Percentiles rank a stretch among this genome's conserved stretches.
These are phyloP conservation scores for Venturia asperata DNA, from an alignment of 2,329 filamentous ascomycete genomes.

Conservation along the genomic window DNA sequence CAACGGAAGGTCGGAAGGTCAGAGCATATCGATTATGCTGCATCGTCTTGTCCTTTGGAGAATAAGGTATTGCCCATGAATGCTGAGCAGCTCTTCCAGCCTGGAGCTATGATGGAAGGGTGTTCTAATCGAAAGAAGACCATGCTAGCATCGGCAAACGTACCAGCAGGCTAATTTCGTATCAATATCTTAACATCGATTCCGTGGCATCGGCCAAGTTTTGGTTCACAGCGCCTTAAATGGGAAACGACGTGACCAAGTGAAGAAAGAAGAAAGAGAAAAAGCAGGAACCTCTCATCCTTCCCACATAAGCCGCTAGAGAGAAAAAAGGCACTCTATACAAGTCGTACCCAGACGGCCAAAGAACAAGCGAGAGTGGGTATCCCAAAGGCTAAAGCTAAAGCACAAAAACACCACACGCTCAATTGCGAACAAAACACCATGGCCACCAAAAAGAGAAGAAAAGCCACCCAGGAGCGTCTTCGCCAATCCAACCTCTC, in stretches of 20 bases:
- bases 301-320: not conserved
- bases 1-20: not conserved
- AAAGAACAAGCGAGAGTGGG: constrained; percentile 7
- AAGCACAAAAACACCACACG: not conserved
- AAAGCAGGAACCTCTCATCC: not conserved
- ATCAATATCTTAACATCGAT: not conserved
- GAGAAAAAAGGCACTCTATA: not conserved
- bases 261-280: not conserved
- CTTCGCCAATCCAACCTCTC: too few relatives aligned
- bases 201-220: not conserved
- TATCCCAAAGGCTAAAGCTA: not conserved
- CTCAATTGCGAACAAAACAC: not conserved
- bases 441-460: not conserved
- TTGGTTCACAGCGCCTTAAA: not conserved
- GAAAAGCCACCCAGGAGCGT: not conserved
- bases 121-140: not conserved
- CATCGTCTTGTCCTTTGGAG: not conserved
- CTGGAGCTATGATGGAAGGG: not conserved
- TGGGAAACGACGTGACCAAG: too few relatives aligned
- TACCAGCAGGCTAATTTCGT: not conserved
- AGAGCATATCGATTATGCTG: not conserved
- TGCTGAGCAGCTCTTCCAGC: not conserved
- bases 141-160: too few relatives aligned
- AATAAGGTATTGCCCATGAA: not conserved
- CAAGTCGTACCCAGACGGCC: not conserved